Base-by-base conservation (phyloP, 2,329 filamentous ascomycete genomes). In the Fusarium succisae region DNA sequence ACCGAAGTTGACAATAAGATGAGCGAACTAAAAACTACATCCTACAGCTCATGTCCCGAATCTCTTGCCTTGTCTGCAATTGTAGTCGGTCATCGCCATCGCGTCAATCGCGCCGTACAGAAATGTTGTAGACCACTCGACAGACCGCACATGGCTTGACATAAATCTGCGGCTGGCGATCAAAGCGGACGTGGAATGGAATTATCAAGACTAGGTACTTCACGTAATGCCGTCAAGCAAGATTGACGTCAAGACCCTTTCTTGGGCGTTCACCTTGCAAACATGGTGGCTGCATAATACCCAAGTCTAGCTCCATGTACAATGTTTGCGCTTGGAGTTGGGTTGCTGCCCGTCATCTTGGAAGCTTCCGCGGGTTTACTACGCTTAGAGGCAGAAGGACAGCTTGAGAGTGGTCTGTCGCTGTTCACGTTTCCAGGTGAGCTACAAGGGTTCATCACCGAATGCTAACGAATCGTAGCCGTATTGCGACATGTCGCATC, bases 31-130 rank as follows among this genome's bases (percentile, higher is more conserved):
- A 17, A 8, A 35, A 17, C 7, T 35, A 20, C 14, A 7, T 3
- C 22, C 11, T 32, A 7, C 10, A 32, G 15, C 0, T 3, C 0
- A n/a, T 11, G 4, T 18, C 7, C 28, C 7, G 3, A 32, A 24
- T 4, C 6, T 7, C 8, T 22, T 28, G 18, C 44, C 44, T 22
- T 18, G 28, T n/a, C 47, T n/a, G 15, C 3, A 13, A 15, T 13
- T 32, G 8, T 50, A 9, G 28, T n/a, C 47, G 8, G 28, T 20
- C 28, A 32, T 50, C 5, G 15, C 11, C 3, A 3, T 9, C 5
- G 17, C 8, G 8, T 18, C 17, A 51, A 24, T 20, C 22, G 22
- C 7, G 15, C 6, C 5, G 10, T 50, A 11, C 15, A n/a, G 32
- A 9, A 35, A 35, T 14, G 7, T 15, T 15, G 5, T n/a, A 2